Evolutionary conservation across 495 filamentous ascomycete species (phyloP), one percentile per base, ranked within the genome.

Genomic region (Bryoglossum gracile): DNA sequence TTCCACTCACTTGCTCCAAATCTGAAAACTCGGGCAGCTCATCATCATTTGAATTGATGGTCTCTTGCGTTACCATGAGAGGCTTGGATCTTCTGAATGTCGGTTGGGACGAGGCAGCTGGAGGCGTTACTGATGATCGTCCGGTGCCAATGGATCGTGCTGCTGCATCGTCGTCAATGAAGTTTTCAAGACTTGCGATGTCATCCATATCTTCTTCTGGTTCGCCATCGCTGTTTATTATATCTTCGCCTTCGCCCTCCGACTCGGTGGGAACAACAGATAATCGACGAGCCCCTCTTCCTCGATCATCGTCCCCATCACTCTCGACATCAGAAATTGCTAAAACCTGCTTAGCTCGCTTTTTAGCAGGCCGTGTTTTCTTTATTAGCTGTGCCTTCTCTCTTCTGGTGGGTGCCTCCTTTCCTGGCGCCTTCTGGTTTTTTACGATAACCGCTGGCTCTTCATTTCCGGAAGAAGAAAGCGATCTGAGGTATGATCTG

Each of bases 401-500:
- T 51, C 41, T 4, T 22, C 43, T 42, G 5, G 5, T 36, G 3
- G 24, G 10, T 17, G 28, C 11, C 9, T 18, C 3, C 21, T 33
- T 40, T 11, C 35, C 46, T 3, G 28, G 3, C n/a, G n/a, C n/a
- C n/a, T n/a, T n/a, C n/a, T n/a, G n/a, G n/a, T n/a, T n/a, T n/a
- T n/a, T n/a, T n/a, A n/a, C n/a, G n/a, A n/a, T n/a, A n/a, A n/a
- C n/a, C n/a, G n/a, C n/a, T n/a, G n/a, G n/a, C n/a, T n/a, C n/a
- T n/a, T n/a, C n/a, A n/a, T n/a, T n/a, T n/a, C n/a, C n/a, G n/a
- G n/a, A n/a, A n/a, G n/a, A n/a, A n/a, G n/a, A n/a, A n/a, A n/a
- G n/a, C n/a, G n/a, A n/a, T n/a, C n/a, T n/a, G n/a, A n/a, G n/a
- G 37, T 61, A 66, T 1, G 57, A 55, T 26, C 35, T 57, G 2